Evolutionary conservation across 139 green algal species (phyloP).

Genomic region (Chlorella sp.): DNA sequence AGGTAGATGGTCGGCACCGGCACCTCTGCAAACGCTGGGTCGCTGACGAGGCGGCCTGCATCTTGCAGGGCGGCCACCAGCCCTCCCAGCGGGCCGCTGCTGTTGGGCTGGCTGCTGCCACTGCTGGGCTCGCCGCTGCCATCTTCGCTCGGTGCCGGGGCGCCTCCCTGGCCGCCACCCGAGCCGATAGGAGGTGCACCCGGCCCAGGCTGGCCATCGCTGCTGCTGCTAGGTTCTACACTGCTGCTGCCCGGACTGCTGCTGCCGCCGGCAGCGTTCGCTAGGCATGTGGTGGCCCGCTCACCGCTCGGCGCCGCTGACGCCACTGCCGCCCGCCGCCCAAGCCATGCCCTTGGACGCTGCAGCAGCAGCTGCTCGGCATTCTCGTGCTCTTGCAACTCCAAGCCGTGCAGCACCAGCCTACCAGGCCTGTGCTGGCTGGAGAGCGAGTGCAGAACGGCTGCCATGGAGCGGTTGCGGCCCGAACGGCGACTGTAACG

Average conservation of each 20-base stretch:
- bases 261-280: not conserved
- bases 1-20: conserved; percentile 21
- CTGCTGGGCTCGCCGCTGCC: not conserved
- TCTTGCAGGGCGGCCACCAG: not conserved
- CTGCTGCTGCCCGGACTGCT: not conserved
- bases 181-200: no score
- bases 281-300: no score
- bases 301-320: no score
- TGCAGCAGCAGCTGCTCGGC: no score
- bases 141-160: not conserved
- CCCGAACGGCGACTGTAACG: no score
- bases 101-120: no score
- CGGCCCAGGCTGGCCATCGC: not conserved
- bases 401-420: not conserved
- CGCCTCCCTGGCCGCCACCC: no score
- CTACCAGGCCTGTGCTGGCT: not conserved
- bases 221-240: not conserved
- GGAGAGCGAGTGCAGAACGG: no score
- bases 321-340: no score
- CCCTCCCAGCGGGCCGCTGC: not conserved
- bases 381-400: no score
- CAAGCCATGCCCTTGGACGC: no score
- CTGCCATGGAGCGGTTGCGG: no score
- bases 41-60: not conserved
- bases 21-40: not conserved